Evolutionary conservation across 2,329 filamentous ascomycete species (phyloP).

Genomic region (Colletotrichum melonis): DNA sequence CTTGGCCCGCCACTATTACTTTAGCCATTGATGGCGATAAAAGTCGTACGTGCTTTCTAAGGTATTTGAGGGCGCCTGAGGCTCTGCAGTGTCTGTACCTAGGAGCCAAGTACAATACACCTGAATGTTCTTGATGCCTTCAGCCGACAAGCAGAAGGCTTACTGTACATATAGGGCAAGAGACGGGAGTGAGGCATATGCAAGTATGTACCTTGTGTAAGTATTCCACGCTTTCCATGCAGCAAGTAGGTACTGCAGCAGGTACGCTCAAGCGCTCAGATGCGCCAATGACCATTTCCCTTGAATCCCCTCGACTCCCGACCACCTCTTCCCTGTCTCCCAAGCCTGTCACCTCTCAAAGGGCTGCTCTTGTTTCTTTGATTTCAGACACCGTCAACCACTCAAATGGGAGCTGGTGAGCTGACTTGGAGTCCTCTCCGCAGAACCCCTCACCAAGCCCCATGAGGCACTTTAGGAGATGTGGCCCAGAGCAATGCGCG

Average conservation of each 20-base stretch:
- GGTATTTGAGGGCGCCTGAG: not conserved
- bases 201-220: not conserved
- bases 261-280: not conserved
- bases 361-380: not conserved
- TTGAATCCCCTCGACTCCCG: not conserved
- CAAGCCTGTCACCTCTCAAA: conserved; percentile 21
- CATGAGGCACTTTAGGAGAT: not conserved
- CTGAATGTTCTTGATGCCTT: not conserved
- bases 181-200: not conserved
- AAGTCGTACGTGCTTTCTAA: not conserved
- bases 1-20: conserved; percentile 1
- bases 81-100: not conserved
- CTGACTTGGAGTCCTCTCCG: not conserved
- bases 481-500: conserved; percentile 11
- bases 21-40: not conserved
- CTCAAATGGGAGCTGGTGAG: conserved; percentile 12
- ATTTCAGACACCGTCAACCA: conserved; percentile 7
- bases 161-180: not conserved
- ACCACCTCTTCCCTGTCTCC: conserved; percentile 23
- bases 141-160: not conserved
- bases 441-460: not conserved
- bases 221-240: not conserved
- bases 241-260: not conserved
- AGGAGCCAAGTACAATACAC: not conserved
- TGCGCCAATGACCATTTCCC: conserved; percentile 1